These are phyloP conservation scores for Leucosporidium scottii DNA, from an alignment of 768 basidiomycete species.

Conservation along the genomic window DNA sequence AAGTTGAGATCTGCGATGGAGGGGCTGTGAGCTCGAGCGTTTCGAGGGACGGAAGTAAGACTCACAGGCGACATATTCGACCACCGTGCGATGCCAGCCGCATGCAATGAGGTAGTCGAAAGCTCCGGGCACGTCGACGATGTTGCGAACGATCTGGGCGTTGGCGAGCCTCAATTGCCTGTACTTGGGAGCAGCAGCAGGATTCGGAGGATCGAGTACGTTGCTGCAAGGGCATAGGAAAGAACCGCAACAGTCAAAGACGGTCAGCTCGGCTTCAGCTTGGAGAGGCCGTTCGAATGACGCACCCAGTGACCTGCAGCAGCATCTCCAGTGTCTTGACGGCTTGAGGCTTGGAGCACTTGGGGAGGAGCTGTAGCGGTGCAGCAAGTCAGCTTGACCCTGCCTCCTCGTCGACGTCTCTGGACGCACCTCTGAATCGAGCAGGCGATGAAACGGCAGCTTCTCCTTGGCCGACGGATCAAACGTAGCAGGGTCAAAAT, in stretches of 20 bases:
- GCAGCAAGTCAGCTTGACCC: not conserved
- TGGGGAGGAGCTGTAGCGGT: slow-evolving; percentile 19
- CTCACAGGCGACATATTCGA: too few species aligned
- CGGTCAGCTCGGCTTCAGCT: not conserved
- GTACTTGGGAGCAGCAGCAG: slow-evolving; percentile 15
- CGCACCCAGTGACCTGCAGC: slow-evolving; percentile 1
- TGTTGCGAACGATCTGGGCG: slow-evolving; percentile 3
- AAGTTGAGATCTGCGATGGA: slow-evolving; percentile 15
- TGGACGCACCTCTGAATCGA: not conserved
- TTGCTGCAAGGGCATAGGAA: not conserved
- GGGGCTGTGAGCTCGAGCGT: not conserved
- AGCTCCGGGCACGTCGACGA: slow-evolving; percentile 10
- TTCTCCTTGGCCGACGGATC: slow-evolving; percentile 2
- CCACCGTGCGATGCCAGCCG: not conserved
- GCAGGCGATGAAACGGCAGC: slow-evolving; percentile 6
- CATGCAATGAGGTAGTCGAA: slow-evolving; percentile 18
- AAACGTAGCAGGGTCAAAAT: not conserved
- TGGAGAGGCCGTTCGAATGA: not conserved
- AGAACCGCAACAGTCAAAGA: too few species aligned
- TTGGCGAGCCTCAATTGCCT: slow-evolving; percentile 30
- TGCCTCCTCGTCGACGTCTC: not conserved
- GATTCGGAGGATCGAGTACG: slow-evolving; percentile 29
- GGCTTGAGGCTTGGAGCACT: slow-evolving; percentile 19
- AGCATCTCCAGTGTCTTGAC: slow-evolving; percentile 26
- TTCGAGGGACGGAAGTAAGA: not conserved